A percentile compares a stretch with the other conserved stretches of the same genome.
Evolutionary conservation across 352 stramenopile species (phyloP).

Genomic region (Globisporangium radiosum): DNA sequence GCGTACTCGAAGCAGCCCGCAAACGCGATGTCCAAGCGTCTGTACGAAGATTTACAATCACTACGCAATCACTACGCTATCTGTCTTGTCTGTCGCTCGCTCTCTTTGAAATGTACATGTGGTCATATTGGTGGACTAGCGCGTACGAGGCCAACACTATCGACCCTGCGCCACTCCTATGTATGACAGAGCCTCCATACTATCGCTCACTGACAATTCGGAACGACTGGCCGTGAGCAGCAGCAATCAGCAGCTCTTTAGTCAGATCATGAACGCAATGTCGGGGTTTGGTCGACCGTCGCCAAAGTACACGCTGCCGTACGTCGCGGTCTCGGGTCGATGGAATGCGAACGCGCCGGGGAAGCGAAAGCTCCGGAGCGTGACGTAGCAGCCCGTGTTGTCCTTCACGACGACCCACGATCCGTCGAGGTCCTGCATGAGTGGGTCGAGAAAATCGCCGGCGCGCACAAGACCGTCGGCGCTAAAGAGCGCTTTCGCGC

Average conservation of each 20-base stretch:
- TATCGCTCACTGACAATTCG: neutral
- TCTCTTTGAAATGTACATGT: too few species aligned
- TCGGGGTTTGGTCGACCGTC: constrained; percentile 70
- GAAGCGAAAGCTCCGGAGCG: constrained; percentile 58
- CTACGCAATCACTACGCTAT: too few species aligned
- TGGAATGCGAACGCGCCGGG: constrained; percentile 66
- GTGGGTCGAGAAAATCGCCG: constrained; percentile 60
- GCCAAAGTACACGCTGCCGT: constrained; percentile 73
- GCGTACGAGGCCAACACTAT: too few species aligned
- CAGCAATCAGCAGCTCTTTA: too few species aligned
- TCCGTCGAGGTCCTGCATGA: constrained; percentile 62
- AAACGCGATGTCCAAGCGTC: too few species aligned
- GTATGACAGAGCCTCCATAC: too few species aligned
- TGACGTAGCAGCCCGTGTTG: constrained; percentile 54
- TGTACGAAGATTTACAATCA: too few species aligned
- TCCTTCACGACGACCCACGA: constrained; percentile 55
- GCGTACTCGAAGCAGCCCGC: too few species aligned
- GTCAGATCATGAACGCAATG: constrained; percentile 69
- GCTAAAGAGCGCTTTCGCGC: constrained; percentile 43
- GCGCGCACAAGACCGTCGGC: constrained; percentile 54
- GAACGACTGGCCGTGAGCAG: too few species aligned
- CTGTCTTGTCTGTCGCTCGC: too few species aligned
- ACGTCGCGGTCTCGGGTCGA: constrained; percentile 35
- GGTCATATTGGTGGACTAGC: too few species aligned
- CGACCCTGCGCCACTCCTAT: too few species aligned